Evolutionary conservation across 2,329 filamentous ascomycete species (phyloP), one percentile per base, ranked within the genome.

Genomic region (Talaromyces sp.): DNA sequence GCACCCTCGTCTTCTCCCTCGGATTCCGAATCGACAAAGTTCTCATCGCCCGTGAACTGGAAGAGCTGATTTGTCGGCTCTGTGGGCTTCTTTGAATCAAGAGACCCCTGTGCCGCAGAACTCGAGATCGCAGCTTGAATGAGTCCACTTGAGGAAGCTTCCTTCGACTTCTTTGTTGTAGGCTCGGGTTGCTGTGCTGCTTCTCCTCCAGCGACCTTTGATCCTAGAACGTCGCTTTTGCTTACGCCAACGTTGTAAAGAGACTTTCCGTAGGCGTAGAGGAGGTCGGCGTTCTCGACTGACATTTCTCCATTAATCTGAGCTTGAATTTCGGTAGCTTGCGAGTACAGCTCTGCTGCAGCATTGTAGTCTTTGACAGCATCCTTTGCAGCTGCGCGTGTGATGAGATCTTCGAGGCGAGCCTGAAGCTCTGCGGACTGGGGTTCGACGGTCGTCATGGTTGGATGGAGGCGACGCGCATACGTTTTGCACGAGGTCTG

Each of bases 181-280:
- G 78, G 70, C 56, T 72, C 70, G 76, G 70, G 83, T 73, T 80
- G 77, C 35, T 37, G 48, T 25, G 54, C 22, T 22, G 57, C 28
- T 15, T 48, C 22, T 45, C 80, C 80, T 2, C 80, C 77, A 13
- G 83, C 81, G 19, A 92, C 88, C 68, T 88, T 89, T 35, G 89
- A 89, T 58, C 94, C 94, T 36, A 99, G 81, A 22, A 99, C 92
- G 69, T 97, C 92, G 70, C 91, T 97, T 75, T 96, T 96, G 72
- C 85, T 87, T 72, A 97, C 89, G 31, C 92, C 94, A 60, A 97
- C 89, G 73, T 92, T 92, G 81, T 96, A 97, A 19, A 99, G 79
- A 58, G 91, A 91, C 70, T 93, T 89, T 13, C 94, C 94, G 75
- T 99, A 99, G 63, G 91, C 84, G 74, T 96, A 99, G 19, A 97